phyloP scores from a whole-genome alignment of 179 eudicot genomes.

The Drosera spatulata region DNA sequence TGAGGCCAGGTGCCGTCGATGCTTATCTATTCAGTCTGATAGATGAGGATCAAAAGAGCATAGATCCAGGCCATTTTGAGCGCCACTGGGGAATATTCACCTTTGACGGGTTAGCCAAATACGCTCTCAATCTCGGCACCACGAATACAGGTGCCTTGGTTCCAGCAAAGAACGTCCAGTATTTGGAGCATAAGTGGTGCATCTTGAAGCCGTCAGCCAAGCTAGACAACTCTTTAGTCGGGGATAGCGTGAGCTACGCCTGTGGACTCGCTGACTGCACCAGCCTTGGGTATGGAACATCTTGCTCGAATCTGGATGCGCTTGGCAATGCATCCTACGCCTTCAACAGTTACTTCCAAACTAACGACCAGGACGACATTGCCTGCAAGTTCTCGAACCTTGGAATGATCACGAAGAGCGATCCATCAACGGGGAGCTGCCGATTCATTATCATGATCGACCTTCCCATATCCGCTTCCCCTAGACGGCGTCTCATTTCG shows the following conservation, averaged over 20 bases:
- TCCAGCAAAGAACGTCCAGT: conserved; percentile 38
- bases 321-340: conserved; percentile 68
- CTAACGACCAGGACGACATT: conserved; percentile 55
- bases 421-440: conserved; percentile 55
- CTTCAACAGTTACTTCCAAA: conserved; percentile 77
- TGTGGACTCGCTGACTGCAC: conserved; percentile 79
- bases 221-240: conserved; percentile 47
- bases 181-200: conserved; percentile 67
- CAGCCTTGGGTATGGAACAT: conserved; percentile 61
- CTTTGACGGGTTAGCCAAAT: conserved; percentile 10
- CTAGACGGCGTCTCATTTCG: conserved; percentile 4
- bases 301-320: conserved; percentile 59
- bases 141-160: conserved; percentile 14
- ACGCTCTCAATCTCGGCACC: conserved; percentile 8
- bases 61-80: conserved; percentile 10
- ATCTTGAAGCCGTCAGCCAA: conserved; percentile 49
- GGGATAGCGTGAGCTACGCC: conserved; percentile 70
- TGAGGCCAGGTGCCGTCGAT: conserved; percentile 10
- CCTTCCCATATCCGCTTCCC: conserved; percentile 20
- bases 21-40: conserved; percentile 8
- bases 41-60: conserved; percentile 13
- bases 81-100: conserved; percentile 16
- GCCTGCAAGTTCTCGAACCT: conserved; percentile 63
- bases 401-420: conserved; percentile 42
- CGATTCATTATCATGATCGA: conserved; percentile 54